Evolutionary conservation across 2,329 filamentous ascomycete genomes (phyloP).

Genomic region (Lachnellula cervina): DNA sequence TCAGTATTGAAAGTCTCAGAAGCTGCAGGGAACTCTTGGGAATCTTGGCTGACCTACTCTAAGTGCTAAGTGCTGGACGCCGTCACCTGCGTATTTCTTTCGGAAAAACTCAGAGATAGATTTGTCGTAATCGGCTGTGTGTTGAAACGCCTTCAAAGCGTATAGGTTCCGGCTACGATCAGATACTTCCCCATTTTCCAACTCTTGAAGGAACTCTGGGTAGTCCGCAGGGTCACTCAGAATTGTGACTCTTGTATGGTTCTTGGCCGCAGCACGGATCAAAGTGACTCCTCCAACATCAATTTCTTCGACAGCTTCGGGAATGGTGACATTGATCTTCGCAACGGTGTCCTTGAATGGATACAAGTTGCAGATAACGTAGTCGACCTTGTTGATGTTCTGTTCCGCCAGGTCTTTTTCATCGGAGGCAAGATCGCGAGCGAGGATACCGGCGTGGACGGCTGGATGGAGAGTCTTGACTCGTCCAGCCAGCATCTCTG

Average conservation of each 20-base stretch:
- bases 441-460: slow-evolving; percentile 75
- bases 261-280: slow-evolving; percentile 94
- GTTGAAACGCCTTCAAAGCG: slow-evolving; percentile 96
- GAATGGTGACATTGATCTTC: slow-evolving; percentile 94
- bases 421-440: slow-evolving; percentile 88
- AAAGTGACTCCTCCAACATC: slow-evolving; percentile 97
- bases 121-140: slow-evolving; percentile 93
- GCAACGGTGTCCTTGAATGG: slow-evolving; percentile 98
- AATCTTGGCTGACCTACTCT: slow-evolving; percentile 37
- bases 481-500: slow-evolving; percentile 89
- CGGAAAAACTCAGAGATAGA: slow-evolving; percentile 97
- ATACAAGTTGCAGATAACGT: slow-evolving; percentile 96
- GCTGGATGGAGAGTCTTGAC: slow-evolving; percentile 97
- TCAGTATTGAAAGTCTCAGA: background rate
- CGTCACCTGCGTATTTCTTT: slow-evolving; percentile 87
- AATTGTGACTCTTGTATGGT: slow-evolving; percentile 92
- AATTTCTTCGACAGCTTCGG: slow-evolving; percentile 97
- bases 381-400: slow-evolving; percentile 93
- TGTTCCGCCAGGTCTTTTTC: slow-evolving; percentile 95
- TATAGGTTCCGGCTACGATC: slow-evolving; percentile 82
- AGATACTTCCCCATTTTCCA: slow-evolving; percentile 80
- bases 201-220: slow-evolving; percentile 85
- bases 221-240: slow-evolving; percentile 93
- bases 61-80: slow-evolving; percentile 75
- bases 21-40: background rate